Evolutionary conservation across 1,284 basidiomycete genomes (phyloP).

Genomic region (Veloporphyrellus conicus): DNA sequence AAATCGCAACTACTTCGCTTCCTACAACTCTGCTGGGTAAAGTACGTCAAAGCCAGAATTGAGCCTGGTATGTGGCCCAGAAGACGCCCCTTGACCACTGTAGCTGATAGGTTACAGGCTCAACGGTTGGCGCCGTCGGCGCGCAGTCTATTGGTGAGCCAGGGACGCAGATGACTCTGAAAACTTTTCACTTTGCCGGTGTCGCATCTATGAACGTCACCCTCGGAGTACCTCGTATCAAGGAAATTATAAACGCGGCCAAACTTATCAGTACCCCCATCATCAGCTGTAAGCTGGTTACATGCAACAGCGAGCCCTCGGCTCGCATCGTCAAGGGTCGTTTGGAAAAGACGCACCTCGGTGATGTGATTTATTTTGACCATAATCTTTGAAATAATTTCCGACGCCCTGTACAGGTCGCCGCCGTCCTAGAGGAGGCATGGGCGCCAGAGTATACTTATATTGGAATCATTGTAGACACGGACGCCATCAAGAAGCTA

Average conservation of each 20-base stretch:
- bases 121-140: conserved; percentile 96
- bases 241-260: conserved; percentile 99
- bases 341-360: conserved; percentile 91
- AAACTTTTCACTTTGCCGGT: conserved; percentile 99
- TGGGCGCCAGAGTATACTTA: conserved; percentile 93
- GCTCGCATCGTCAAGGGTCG: conserved; percentile 97
- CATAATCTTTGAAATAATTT: not conserved
- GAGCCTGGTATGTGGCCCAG: conserved; percentile 65
- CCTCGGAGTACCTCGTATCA: conserved; percentile 98
- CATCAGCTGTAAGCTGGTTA: conserved; percentile 93
- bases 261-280: conserved; percentile 97
- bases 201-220: conserved; percentile 99
- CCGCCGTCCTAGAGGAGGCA: conserved; percentile 90
- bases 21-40: conserved; percentile 84
- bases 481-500: conserved; percentile 83
- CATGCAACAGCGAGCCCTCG: conserved; percentile 78
- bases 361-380: conserved; percentile 60
- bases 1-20: conserved; percentile 76
- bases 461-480: conserved; percentile 90
- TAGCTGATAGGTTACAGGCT: conserved; percentile 48
- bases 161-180: conserved; percentile 99
- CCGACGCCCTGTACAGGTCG: conserved; percentile 52
- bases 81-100: not conserved
- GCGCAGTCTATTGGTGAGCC: conserved; percentile 99
- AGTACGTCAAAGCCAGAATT: conserved; percentile 91